These are phyloP conservation scores for Larix kaempferi DNA, from an alignment of 75 land plant genomes.

Conservation along the genomic window DNA sequence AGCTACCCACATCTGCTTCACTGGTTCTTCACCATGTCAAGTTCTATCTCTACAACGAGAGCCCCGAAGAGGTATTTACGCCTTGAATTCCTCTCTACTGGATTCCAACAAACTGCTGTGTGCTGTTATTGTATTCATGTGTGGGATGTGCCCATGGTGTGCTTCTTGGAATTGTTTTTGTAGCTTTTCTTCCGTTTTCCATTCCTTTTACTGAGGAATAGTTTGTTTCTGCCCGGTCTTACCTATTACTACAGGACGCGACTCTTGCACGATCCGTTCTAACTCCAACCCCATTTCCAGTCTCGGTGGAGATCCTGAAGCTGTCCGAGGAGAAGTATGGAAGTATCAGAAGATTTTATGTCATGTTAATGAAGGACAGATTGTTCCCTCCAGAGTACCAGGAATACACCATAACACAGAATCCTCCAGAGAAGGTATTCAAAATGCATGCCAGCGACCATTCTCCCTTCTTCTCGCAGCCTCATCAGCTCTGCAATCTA, in stretches of 20 bases:
- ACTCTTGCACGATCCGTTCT: constrained; percentile 13
- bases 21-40: too few species aligned
- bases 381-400: constrained; percentile 9
- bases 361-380: constrained; percentile 18
- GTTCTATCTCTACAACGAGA: too few species aligned
- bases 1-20: too few species aligned
- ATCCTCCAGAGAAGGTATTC: constrained; percentile 27
- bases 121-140: too few species aligned
- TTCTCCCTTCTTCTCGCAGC: constrained; percentile 27
- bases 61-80: too few species aligned
- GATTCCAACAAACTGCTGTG: too few species aligned
- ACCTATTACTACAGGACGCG: constrained; percentile 13
- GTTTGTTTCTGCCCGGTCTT: too few species aligned
- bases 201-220: too few species aligned
- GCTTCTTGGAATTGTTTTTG: too few species aligned
- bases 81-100: too few species aligned
- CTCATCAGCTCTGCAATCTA: constrained; percentile 13
- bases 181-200: too few species aligned
- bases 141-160: too few species aligned
- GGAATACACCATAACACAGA: constrained; percentile 12
- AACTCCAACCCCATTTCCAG: constrained; percentile 14
- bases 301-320: constrained; percentile 10
- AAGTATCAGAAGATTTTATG: constrained; percentile 20
- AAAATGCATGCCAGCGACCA: constrained; percentile 23
- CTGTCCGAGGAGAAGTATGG: constrained; percentile 23